Percentiles rank a stretch among this genome's conserved stretches.
Evolutionary conservation across 768 basidiomycete genomes (phyloP).

Genomic region (Macrolepiota fuliginosa): DNA sequence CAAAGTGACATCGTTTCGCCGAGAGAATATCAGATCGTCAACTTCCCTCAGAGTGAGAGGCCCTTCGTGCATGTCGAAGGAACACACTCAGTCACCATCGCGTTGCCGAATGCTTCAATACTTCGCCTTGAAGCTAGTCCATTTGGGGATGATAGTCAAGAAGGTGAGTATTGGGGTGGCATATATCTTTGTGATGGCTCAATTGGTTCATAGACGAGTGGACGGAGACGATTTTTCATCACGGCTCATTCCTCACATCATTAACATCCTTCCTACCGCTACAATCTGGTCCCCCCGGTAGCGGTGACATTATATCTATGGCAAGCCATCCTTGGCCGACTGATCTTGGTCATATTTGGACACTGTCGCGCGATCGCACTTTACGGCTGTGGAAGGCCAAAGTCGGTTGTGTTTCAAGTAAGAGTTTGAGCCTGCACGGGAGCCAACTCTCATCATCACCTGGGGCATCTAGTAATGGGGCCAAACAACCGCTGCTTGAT

Average conservation of each 20-base stretch:
- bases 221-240: constrained; percentile 63
- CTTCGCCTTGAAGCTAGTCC: constrained; percentile 69
- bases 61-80: constrained; percentile 67
- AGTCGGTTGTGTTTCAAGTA: constrained; percentile 68
- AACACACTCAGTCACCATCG: constrained; percentile 62
- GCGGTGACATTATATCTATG: constrained; percentile 66
- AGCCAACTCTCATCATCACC: constrained; percentile 19
- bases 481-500: constrained; percentile 48
- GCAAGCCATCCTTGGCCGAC: constrained; percentile 75
- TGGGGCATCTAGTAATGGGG: constrained; percentile 17
- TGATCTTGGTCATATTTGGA: constrained; percentile 74
- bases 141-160: constrained; percentile 47
- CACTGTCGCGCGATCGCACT: constrained; percentile 83
- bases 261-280: constrained; percentile 66
- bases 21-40: constrained; percentile 67
- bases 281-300: constrained; percentile 41
- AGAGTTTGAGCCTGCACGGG: constrained; percentile 38
- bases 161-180: constrained; percentile 46
- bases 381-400: constrained; percentile 84
- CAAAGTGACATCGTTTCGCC: constrained; percentile 54
- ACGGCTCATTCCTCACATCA: constrained; percentile 64
- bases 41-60: constrained; percentile 35
- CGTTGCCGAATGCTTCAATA: constrained; percentile 57
- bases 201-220: constrained; percentile 53
- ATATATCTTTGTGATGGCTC: constrained; percentile 14